phyloP scores from a whole-genome alignment of 371 early-diverging fungal genomes.

The Mucor sp. region DNA sequence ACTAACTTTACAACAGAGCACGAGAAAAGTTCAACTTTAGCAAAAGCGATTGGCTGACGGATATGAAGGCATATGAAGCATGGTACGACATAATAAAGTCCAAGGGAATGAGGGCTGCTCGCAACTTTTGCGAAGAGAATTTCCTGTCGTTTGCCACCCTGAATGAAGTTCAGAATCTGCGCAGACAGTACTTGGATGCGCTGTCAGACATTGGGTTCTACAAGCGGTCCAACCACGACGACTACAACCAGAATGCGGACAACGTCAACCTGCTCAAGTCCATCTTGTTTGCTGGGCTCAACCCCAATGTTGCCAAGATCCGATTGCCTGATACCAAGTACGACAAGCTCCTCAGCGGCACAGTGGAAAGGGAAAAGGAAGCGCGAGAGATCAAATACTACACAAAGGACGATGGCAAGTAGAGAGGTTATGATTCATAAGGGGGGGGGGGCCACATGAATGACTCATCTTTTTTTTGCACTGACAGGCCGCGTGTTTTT shows the following conservation, averaged over 20 bases:
- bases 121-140: slow-evolving; percentile 51
- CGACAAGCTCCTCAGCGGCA: slow-evolving; percentile 70
- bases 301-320: slow-evolving; percentile 74
- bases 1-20: slow-evolving; percentile 24
- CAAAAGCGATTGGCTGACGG: slow-evolving; percentile 73
- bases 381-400: slow-evolving; percentile 74
- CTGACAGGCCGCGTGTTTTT: slow-evolving; percentile 69
- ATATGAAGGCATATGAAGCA: slow-evolving; percentile 64
- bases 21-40: slow-evolving; percentile 61
- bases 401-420: slow-evolving; percentile 60
- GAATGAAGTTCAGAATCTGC: slow-evolving; percentile 52
- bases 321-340: slow-evolving; percentile 73
- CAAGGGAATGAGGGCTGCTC: slow-evolving; percentile 40
- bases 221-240: slow-evolving; percentile 15
- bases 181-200: slow-evolving; percentile 60
- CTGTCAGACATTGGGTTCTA: slow-evolving; percentile 66
- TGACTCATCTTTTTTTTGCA: neutral
- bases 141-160: slow-evolving; percentile 62
- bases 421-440: too few species aligned
- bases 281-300: slow-evolving; percentile 64
- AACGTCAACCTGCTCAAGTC: slow-evolving; percentile 62
- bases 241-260: slow-evolving; percentile 50
- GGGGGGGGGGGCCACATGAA: neutral
- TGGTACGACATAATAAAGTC: slow-evolving; percentile 50
- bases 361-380: slow-evolving; percentile 74